Evolutionary conservation across 163 green algal species (phyloP), one percentile per base, ranked within the genome.

Genomic region (Coccomyxa subellipsoidea): DNA sequence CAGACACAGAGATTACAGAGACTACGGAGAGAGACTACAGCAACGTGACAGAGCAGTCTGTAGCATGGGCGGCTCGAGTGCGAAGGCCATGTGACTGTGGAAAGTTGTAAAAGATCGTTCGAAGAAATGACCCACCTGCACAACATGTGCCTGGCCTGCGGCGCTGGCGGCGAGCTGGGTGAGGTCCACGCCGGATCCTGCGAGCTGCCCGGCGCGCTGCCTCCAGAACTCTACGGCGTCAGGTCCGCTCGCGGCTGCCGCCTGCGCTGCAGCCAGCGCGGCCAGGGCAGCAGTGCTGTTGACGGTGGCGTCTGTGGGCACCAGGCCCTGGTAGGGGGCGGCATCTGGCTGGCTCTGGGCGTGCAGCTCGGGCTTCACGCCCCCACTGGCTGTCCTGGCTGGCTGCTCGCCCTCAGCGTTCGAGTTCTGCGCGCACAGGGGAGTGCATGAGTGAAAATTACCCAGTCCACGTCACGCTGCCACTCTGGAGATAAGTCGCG

Each of bases 401-500:
- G 47, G 47, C 47, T 59, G 47, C 47, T 59, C 47, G 23, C 47
- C 23, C 3, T 59, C 47, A 18, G 23, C 47, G 47, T 59, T 59
- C 4, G 47, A 59, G 5, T 59, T 59, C 47, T 59, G 47, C 15
- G 47, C 15, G 47, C 47, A 59, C 47, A 59, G 47, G 47, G 15
- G 47, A 12, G 23, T 59, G 5, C 47, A 59, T 59, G 0, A 59
- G 5, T 27, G 23, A 59, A 59, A 18, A 1, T 27, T 59, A 59
- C 4, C 21, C 8, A 59, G 27, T 32, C 66, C 66, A 73, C 66
- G 66, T 73, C 66, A 73, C 2, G 47, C 29, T 73, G 66, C 66
- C 66, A 73, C 66, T 73, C 29, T 73, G 66, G 66, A 73, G 66
- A 73, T 73, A 73, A 73, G 66, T 34, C 27, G n/a, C 66, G n/a